A percentile compares a stretch with the other conserved stretches of the same genome.
Conservation (phyloP, 2,329 filamentous ascomycete genomes). For the Sporothrix globosa region DNA sequence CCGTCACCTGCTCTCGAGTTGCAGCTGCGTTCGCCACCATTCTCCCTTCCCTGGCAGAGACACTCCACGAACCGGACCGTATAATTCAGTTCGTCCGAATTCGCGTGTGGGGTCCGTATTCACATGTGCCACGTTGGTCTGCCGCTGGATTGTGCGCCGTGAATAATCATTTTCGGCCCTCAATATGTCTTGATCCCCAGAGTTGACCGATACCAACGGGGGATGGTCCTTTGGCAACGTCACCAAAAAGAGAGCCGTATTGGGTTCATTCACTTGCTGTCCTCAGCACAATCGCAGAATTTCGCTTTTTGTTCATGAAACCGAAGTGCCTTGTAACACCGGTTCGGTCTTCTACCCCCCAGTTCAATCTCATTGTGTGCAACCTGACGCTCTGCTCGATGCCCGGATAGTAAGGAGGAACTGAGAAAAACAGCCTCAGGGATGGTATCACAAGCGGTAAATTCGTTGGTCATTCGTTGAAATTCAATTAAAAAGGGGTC, state of each 20-base stretch:
- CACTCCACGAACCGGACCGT: slow-evolving; percentile 14
- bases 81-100: slow-evolving; percentile 24
- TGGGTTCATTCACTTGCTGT: not conserved
- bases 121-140: not conserved
- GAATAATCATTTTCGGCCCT: not conserved
- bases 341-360: not conserved
- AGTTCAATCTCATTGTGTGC: slow-evolving; percentile 12
- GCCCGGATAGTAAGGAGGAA: slow-evolving; percentile 5
- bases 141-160: not conserved
- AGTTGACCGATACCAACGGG: not conserved
- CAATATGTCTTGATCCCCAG: slow-evolving; percentile 8
- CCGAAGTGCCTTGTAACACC: slow-evolving; percentile 6
- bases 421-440: slow-evolving; percentile 30
- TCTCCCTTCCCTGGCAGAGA: slow-evolving; percentile 3
- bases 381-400: slow-evolving; percentile 4
- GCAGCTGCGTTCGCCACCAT: not conserved
- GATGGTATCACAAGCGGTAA: slow-evolving; percentile 22
- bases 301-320: not conserved
- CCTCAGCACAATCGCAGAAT: slow-evolving; percentile 6
- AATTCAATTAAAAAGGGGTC: not conserved
- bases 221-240: not conserved
- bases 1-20: not conserved
- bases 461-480: not conserved
- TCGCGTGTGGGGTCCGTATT: not conserved
- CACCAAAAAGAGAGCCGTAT: slow-evolving; percentile 8